phyloP scores from a whole-genome alignment of 2,329 filamentous ascomycete genomes.

The Pseudogymnoascus sp. region DNA sequence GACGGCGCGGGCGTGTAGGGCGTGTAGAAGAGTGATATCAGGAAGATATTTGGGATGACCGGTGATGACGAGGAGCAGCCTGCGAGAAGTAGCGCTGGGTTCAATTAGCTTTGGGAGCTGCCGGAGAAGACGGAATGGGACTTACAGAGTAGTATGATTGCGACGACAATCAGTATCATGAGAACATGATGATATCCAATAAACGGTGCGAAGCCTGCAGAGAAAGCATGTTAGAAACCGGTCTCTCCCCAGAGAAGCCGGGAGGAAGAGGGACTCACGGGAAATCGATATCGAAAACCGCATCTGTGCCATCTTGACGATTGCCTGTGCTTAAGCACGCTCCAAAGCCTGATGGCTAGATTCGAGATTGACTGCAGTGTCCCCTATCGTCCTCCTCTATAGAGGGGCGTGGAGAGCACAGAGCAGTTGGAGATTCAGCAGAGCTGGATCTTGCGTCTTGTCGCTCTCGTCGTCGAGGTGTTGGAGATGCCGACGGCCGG shows the following conservation, averaged over 20 bases:
- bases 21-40: slow-evolving; percentile 92
- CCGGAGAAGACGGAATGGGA: slow-evolving; percentile 21
- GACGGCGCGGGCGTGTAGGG: slow-evolving; percentile 74
- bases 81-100: slow-evolving; percentile 75
- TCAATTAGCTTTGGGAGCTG: slow-evolving; percentile 13
- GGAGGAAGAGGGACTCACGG: background rate
- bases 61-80: slow-evolving; percentile 81
- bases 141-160: slow-evolving; percentile 93
- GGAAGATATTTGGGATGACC: slow-evolving; percentile 84
- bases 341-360: background rate
- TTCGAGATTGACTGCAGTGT: slow-evolving; percentile 6
- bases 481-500: background rate
- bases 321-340: slow-evolving; percentile 5
- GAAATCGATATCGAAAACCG: slow-evolving; percentile 6
- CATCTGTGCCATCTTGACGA: slow-evolving; percentile 1
- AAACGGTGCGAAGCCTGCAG: slow-evolving; percentile 57
- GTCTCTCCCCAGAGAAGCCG: background rate
- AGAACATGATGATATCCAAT: slow-evolving; percentile 77
- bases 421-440: slow-evolving; percentile 6
- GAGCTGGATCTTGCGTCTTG: slow-evolving; percentile 1
- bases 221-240: background rate
- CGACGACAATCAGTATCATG: slow-evolving; percentile 91
- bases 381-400: slow-evolving; percentile 5
- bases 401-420: slow-evolving; percentile 7
- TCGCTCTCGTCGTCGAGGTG: slow-evolving; percentile 1